These are phyloP conservation scores for Pleurotus djamor DNA, from an alignment of 768 basidiomycete species.

Conservation along the genomic window DNA sequence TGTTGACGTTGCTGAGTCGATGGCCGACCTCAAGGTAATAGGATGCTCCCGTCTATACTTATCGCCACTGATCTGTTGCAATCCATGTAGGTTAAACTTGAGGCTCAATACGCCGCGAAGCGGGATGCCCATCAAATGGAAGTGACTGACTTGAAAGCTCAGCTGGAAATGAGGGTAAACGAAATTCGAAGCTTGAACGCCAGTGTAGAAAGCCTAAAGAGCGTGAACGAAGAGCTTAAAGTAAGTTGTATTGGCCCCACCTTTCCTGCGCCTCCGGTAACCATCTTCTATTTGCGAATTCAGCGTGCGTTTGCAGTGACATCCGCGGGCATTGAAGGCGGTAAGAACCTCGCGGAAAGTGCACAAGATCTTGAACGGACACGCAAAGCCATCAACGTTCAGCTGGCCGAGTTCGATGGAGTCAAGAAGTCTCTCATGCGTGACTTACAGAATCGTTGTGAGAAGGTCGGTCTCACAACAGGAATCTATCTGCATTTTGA, in stretches of 20 bases:
- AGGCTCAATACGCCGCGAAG: slow-evolving; percentile 90
- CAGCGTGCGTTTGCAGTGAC: slow-evolving; percentile 97
- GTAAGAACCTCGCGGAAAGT: slow-evolving; percentile 95
- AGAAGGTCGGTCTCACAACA: slow-evolving; percentile 65
- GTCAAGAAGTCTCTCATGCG: slow-evolving; percentile 99
- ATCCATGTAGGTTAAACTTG: slow-evolving; percentile 75
- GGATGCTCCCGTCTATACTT: slow-evolving; percentile 5
- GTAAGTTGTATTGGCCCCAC: slow-evolving; percentile 36
- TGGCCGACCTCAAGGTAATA: slow-evolving; percentile 85
- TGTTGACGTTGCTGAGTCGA: slow-evolving; percentile 78
- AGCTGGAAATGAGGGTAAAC: slow-evolving; percentile 78
- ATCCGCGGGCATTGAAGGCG: slow-evolving; percentile 95
- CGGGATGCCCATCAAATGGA: slow-evolving; percentile 88
- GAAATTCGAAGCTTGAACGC: slow-evolving; percentile 85
- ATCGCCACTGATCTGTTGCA: slow-evolving; percentile 14
- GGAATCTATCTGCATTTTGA: slow-evolving; percentile 10
- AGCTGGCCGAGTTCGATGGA: slow-evolving; percentile 96
- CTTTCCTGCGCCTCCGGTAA: slow-evolving; percentile 8
- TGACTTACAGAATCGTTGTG: slow-evolving; percentile 98
- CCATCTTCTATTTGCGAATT: slow-evolving; percentile 7
- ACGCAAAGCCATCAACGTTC: slow-evolving; percentile 96
- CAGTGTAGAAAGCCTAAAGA: slow-evolving; percentile 89
- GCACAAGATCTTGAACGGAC: slow-evolving; percentile 97
- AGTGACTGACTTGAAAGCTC: slow-evolving; percentile 83
- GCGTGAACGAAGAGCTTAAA: slow-evolving; percentile 98